Percentiles rank a stretch among this genome's conserved stretches.
phyloP scores from a whole-genome alignment of 345 rosid genomes.

The Linum lewisii region DNA sequence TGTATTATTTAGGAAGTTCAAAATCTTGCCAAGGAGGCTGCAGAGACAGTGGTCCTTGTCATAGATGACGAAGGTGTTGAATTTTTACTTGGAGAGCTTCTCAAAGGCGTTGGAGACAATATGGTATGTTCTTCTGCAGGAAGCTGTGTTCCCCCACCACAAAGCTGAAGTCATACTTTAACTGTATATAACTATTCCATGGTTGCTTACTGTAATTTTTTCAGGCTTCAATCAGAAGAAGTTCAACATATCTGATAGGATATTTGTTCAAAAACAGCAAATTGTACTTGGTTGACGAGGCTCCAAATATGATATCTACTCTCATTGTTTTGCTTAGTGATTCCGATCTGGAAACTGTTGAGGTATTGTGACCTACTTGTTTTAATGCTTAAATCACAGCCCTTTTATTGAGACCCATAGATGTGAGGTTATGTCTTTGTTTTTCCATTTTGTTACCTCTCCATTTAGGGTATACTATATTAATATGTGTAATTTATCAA shows the following conservation, averaged over 20 bases:
- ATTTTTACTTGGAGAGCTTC: slow-evolving; percentile 69
- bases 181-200: slow-evolving; percentile 7
- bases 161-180: not conserved
- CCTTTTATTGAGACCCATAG: no score
- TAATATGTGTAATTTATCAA: no score
- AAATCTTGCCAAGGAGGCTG: slow-evolving; percentile 76
- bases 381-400: slow-evolving; percentile 7
- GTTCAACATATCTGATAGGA: slow-evolving; percentile 81
- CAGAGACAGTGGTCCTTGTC: slow-evolving; percentile 74
- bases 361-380: slow-evolving; percentile 27
- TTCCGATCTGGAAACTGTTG: slow-evolving; percentile 67
- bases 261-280: slow-evolving; percentile 88
- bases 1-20: slow-evolving; percentile 60
- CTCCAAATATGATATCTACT: slow-evolving; percentile 84
- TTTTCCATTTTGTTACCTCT: no score
- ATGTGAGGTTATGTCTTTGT: no score
- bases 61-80: slow-evolving; percentile 94
- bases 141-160: not conserved
- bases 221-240: slow-evolving; percentile 87
- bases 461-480: no score
- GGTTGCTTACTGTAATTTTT: slow-evolving; percentile 12
- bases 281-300: slow-evolving; percentile 87
- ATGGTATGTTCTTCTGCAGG: slow-evolving; percentile 35
- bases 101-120: slow-evolving; percentile 69
- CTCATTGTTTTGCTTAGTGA: slow-evolving; percentile 88